Conservation (phyloP, 2,329 filamentous ascomycete genomes). For the Aspergillus puulaauensis region DNA sequence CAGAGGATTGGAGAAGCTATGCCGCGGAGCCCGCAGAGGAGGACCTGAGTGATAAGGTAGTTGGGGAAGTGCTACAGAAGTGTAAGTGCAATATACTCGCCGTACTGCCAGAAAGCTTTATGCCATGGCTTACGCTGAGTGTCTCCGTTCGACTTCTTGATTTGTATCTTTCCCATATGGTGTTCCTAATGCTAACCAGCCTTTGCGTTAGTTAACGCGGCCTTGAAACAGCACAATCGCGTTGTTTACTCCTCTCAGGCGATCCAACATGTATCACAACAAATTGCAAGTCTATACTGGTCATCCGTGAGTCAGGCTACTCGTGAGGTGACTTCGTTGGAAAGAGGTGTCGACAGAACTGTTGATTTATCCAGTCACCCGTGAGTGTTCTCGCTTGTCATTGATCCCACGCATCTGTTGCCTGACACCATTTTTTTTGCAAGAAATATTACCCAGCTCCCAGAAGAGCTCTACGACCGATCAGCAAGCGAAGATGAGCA, state of each 20-base stretch:
- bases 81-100: conserved; percentile 31
- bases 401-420: background rate
- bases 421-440: conserved; percentile 1
- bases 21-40: conserved; percentile 42
- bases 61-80: conserved; percentile 53
- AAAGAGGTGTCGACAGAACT: conserved; percentile 36
- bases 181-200: conserved; percentile 2
- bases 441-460: conserved; percentile 41
- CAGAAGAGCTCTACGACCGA: conserved; percentile 34
- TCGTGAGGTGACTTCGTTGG: conserved; percentile 22
- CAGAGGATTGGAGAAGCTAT: conserved; percentile 48
- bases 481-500: conserved; percentile 32
- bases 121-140: background rate
- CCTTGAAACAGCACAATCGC: conserved; percentile 53
- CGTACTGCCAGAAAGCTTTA: background rate
- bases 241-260: conserved; percentile 55
- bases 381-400: conserved; percentile 24
- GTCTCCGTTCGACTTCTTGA: background rate
- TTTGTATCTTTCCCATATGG: background rate
- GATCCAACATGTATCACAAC: conserved; percentile 55
- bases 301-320: conserved; percentile 43
- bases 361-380: conserved; percentile 39
- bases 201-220: conserved; percentile 46
- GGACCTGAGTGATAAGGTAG: conserved; percentile 48
- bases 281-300: conserved; percentile 58